Conservation (phyloP, 768 basidiomycete genomes). For the Pleurotus sapidus region DNA sequence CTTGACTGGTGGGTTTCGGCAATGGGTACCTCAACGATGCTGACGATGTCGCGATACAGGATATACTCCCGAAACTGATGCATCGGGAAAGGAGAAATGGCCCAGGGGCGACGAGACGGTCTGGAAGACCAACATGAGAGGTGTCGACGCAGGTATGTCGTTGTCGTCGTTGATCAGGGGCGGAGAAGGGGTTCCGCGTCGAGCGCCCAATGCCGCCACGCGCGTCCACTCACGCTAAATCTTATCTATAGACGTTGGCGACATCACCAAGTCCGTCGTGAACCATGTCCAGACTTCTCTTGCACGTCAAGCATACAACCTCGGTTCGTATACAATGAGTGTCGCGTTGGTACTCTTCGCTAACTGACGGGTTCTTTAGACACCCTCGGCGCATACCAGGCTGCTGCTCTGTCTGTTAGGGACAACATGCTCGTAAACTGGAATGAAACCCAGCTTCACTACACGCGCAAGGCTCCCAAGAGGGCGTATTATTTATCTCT, state of each 20-base stretch:
- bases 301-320: constrained; percentile 87
- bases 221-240: neutral
- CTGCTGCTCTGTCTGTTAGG: constrained; percentile 81
- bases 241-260: constrained; percentile 43
- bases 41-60: constrained; percentile 35
- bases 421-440: constrained; percentile 90
- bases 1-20: constrained; percentile 48
- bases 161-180: neutral
- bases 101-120: constrained; percentile 73
- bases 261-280: constrained; percentile 73
- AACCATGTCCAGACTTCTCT: constrained; percentile 87
- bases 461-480: constrained; percentile 82
- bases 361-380: constrained; percentile 32
- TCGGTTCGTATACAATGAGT: constrained; percentile 40
- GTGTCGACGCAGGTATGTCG: constrained; percentile 43
- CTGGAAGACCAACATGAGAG: constrained; percentile 66
- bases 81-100: constrained; percentile 80
- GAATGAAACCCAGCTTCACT: constrained; percentile 77
- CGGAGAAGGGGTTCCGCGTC: constrained; percentile 8
- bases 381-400: constrained; percentile 87
- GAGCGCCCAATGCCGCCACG: neutral
- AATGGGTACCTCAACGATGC: neutral
- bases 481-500: constrained; percentile 94
- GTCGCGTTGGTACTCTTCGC: constrained; percentile 1
- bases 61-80: constrained; percentile 77